Base-by-base conservation (phyloP, 768 basidiomycete genomes). In the Stropharia rugosoannulata region DNA sequence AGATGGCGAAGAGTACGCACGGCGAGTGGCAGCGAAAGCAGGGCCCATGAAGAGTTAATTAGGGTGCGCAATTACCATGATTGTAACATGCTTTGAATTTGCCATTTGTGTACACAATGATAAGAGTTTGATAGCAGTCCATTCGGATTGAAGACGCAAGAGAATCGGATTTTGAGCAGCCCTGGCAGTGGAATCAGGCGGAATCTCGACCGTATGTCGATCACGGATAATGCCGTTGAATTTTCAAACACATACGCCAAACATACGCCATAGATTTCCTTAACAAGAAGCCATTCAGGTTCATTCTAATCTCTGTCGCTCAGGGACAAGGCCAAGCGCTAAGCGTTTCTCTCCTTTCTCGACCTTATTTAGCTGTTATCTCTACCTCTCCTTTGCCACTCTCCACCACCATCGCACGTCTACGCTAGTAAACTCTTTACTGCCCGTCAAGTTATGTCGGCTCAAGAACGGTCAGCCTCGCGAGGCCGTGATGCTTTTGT, bases 1-100 rank as follows among this genome's bases (percentile, higher is more conserved):
- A 19, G 41, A 50, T 12, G 47, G 54, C 6, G 55, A 57, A 38
- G 42, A 8, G 16, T 65, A 65, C 43, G 55, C 64, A 11, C 46
- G 36, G 9, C 32, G 27, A 1, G 48, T 47, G 13, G 60, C 62
- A 3, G 37, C 22, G 16, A 19, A 27, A 43, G 10, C 51, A 11
- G 51, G 41, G 5, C 41, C 51, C 37, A 4, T 8, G 45, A 46
- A 46, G 45, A 25, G 18, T 22, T 46, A 32, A 29, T 13, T 25
- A 22, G 22, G 27, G 27, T 29, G 7, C 27, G 27, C 27, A 7
- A 29, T 7, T 10, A 32, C 5, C 29, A 7, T 32, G 29, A 6
- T 32, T 32, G 29, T 32, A 32, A 32, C 29, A 32, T 32, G 6
- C 3, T 29, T 29, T 7, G 7, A 29, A 29, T 29, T 4, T 7